Base-by-base conservation (phyloP, 805 yeast species). In the Cyberlindnera galapagoensis region DNA sequence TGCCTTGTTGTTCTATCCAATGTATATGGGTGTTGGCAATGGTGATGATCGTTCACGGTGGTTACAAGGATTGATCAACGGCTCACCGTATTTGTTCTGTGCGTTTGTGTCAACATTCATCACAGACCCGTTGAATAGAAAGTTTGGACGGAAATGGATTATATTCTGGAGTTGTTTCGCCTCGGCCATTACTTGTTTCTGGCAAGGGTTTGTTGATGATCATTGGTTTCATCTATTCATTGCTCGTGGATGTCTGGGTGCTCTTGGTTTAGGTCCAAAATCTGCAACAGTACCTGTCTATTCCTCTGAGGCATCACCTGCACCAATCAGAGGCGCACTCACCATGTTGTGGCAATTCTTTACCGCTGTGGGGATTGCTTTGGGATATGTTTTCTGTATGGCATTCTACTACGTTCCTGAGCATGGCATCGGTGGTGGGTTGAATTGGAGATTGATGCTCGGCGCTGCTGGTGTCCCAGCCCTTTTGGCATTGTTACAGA, bases 221-320 rank as follows among this genome's bases (percentile, higher is more conserved):
- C 71, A 60, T 35, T 80, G 87, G 87, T 76, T 66, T 56, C 82
- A 76, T 47, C 60, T 80, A 34, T 74, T 80, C 38, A 73, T 78
- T 50, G 76, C 84, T 16, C 61, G 87, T 46, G 74, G 76, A 49
- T 61, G 67, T 46, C 55, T 78, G 36, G 87, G 87, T 28, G 56
- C 42, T 3, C 65, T 77, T 36, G 84, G 85, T 38, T 61, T 79
- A 35, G 87, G 87, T 40, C 80, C 80, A 33, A 77, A 77, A 51
- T 68, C 79, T n/a, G 78, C 83, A n/a, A 79, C 85, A 12, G 80
- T 77, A 23, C 84, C 84, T n/a, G 80, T 80, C 12, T 79, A 77
- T 47, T 64, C 79, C 28, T 76, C 81, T 12, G 84, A 77, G 49
- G 74, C 80, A 52, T 62, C 77, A 10, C 82, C 83, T 7, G 69